These are phyloP conservation scores for Paraleonurus japonicus DNA, from an alignment of 257 asterid genomes.

Conservation along the genomic window DNA sequence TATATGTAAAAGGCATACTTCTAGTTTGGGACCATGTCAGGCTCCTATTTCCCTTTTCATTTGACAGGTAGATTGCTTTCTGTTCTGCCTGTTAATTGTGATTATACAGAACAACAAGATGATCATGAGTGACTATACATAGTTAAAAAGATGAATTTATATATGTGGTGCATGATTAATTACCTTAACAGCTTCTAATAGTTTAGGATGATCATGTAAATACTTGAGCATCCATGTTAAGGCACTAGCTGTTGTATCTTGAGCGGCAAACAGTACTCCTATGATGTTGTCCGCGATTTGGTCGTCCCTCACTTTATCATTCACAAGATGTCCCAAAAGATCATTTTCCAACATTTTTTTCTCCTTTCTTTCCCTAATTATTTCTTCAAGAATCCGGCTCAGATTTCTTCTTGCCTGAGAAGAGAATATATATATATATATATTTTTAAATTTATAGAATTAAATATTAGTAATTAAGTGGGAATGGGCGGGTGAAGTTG, in stretches of 20 bases:
- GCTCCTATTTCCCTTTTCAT: conserved; percentile 42
- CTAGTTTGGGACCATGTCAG: conserved; percentile 77
- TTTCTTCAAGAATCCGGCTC: conserved; percentile 47
- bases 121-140: too few species aligned
- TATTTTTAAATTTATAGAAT: too few species aligned
- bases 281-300: conserved; percentile 79
- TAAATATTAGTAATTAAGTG: too few species aligned
- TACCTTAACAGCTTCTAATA: conserved; percentile 72
- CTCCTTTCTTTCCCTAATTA: conserved; percentile 56
- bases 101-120: too few species aligned
- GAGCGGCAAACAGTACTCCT: conserved; percentile 93
- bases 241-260: conserved; percentile 87
- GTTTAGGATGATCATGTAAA: conserved; percentile 56
- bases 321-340: conserved; percentile 50
- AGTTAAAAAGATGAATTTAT: too few species aligned
- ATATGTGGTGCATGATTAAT: too few species aligned
- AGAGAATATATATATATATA: too few species aligned
- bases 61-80: conserved; percentile 42
- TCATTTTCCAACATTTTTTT: conserved; percentile 42
- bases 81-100: conserved; percentile 86
- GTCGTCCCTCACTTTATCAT: conserved; percentile 51
- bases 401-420: conserved; percentile 74
- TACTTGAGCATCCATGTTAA: conserved; percentile 88
- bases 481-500: too few species aligned
- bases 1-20: conserved; percentile 72